A percentile compares a stretch with the other conserved stretches of the same genome.
These are phyloP conservation scores for Chytriomyces sp. DNA, from an alignment of 192 early-diverging fungal species.

Conservation along the genomic window DNA sequence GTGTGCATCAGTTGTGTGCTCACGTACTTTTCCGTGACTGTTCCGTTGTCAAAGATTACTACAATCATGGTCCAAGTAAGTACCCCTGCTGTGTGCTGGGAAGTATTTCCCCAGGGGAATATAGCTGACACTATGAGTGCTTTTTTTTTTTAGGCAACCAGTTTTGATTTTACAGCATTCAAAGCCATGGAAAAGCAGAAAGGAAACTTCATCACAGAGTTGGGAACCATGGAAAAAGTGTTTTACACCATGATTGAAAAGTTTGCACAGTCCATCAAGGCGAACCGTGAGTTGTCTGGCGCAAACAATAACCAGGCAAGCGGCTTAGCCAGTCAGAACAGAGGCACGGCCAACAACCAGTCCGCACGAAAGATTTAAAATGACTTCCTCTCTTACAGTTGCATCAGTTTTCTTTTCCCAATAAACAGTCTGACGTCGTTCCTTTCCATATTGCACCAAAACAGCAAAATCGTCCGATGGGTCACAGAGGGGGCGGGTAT, in stretches of 20 bases:
- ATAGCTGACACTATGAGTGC: not conserved
- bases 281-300: constrained; percentile 11
- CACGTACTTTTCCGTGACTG: not conserved
- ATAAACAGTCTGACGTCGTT: too few relatives aligned
- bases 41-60: constrained; percentile 3
- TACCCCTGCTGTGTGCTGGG: not conserved
- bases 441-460: too few relatives aligned
- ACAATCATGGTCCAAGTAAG: constrained; percentile 11
- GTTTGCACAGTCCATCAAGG: constrained; percentile 14
- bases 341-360: too few relatives aligned
- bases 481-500: too few relatives aligned
- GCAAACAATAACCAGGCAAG: not conserved
- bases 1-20: not conserved
- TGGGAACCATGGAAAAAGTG: constrained; percentile 19
- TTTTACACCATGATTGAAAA: constrained; percentile 26
- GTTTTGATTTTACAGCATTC: constrained; percentile 13
- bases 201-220: constrained; percentile 5
- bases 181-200: constrained; percentile 20
- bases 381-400: too few relatives aligned
- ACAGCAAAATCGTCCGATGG: too few relatives aligned
- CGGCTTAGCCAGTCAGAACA: not conserved
- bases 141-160: not conserved
- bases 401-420: too few relatives aligned
- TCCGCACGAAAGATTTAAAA: too few relatives aligned
- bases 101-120: too few relatives aligned